These are phyloP conservation scores for Ilyonectria robusta DNA, from an alignment of 2,329 filamentous ascomycete genomes.

Conservation along the genomic window DNA sequence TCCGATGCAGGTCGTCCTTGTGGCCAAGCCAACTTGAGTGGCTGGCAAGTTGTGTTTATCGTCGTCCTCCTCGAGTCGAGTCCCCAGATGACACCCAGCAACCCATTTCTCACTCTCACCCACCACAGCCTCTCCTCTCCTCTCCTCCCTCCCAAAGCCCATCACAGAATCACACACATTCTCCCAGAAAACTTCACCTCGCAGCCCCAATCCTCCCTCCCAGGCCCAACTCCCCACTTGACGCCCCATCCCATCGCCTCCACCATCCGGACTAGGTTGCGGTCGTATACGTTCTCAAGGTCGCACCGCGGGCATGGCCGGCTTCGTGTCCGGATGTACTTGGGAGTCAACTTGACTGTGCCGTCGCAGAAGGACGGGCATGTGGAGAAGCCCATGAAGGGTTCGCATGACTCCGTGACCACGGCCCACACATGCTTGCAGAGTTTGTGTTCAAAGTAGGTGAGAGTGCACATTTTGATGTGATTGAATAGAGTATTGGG, in stretches of 20 bases:
- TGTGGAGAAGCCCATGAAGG: slow-evolving; percentile 64
- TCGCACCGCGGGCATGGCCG: slow-evolving; percentile 60
- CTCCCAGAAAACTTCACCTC: slow-evolving; percentile 49
- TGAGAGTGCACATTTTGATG: slow-evolving; percentile 62
- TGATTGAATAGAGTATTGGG: neutral
- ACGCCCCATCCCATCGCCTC: slow-evolving; percentile 59
- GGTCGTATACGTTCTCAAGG: slow-evolving; percentile 60
- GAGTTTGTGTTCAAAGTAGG: slow-evolving; percentile 62
- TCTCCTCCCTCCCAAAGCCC: neutral
- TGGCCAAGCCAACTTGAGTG: neutral
- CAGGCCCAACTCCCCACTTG: slow-evolving; percentile 64
- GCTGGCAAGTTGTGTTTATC: too few relatives aligned
- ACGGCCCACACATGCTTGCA: slow-evolving; percentile 69
- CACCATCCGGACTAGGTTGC: slow-evolving; percentile 63
- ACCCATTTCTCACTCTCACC: neutral
- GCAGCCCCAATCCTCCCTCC: slow-evolving; percentile 54
- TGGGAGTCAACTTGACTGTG: slow-evolving; percentile 54
- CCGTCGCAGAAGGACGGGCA: slow-evolving; percentile 61
- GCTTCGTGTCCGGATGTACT: slow-evolving; percentile 53
- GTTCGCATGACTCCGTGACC: slow-evolving; percentile 62
- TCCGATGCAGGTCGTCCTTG: neutral
- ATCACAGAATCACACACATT: slow-evolving; percentile 52
- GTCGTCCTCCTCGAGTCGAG: neutral
- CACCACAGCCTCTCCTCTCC: neutral
- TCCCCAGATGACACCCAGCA: neutral